A percentile compares a stretch with the other conserved stretches of the same genome.
Conservation (phyloP, 306 rosid genomes). For the Citrullus amarus region DNA sequence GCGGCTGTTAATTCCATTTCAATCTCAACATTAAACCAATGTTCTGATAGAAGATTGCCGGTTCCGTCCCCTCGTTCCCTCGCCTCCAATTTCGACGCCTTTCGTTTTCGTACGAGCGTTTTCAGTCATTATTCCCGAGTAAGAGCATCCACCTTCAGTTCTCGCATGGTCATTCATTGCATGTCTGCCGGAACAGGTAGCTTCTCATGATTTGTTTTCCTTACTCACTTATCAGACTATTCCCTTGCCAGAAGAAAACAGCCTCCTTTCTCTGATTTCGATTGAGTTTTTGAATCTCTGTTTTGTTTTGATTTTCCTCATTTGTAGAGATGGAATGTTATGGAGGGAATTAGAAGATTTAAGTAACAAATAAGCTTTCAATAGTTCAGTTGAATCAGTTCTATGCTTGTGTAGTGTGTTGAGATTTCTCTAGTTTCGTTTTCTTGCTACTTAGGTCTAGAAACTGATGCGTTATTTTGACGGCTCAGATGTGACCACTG, state of each 20-base stretch:
- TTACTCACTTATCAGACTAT: not conserved
- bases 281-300: not conserved
- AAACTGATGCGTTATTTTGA: slow-evolving; percentile 5
- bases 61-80: slow-evolving; percentile 30
- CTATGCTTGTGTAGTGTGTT: not conserved
- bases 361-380: not conserved
- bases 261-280: not conserved
- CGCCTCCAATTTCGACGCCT: slow-evolving; percentile 28
- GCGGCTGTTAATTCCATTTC: slow-evolving; percentile 62
- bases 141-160: slow-evolving; percentile 22
- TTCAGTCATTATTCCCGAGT: slow-evolving; percentile 21
- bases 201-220: not conserved
- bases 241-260: not conserved
- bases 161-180: slow-evolving; percentile 56
- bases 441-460: not conserved
- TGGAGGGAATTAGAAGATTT: not conserved
- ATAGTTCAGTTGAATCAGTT: not conserved
- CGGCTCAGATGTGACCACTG: slow-evolving; percentile 64
- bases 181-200: slow-evolving; percentile 47
- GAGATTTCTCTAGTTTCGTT: not conserved
- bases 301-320: not conserved
- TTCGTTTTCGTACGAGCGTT: slow-evolving; percentile 27
- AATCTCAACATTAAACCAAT: slow-evolving; percentile 44
- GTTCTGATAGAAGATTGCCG: slow-evolving; percentile 30
- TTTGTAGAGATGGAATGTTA: not conserved